phyloP scores from a whole-genome alignment of 2,329 filamentous ascomycete genomes.

The Curvularia lunata region DNA sequence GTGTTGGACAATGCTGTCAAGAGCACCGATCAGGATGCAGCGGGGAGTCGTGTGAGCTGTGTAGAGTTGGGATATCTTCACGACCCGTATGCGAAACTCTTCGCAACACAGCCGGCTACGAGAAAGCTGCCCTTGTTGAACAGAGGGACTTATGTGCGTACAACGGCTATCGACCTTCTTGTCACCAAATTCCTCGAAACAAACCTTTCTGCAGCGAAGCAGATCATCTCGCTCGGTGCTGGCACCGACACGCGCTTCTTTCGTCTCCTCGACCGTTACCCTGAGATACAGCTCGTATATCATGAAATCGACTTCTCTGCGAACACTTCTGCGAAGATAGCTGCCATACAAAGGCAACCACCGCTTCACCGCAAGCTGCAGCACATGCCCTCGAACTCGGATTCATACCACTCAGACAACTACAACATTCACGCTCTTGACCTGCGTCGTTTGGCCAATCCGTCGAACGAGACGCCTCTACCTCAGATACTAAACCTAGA shows the following conservation, averaged over 20 bases:
- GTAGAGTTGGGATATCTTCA: constrained; percentile 83
- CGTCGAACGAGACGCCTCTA: constrained; percentile 25
- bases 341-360: constrained; percentile 44
- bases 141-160: constrained; percentile 92
- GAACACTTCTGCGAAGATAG: constrained; percentile 72
- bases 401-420: constrained; percentile 56
- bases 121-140: constrained; percentile 91
- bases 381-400: constrained; percentile 32
- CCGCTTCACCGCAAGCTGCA: constrained; percentile 38
- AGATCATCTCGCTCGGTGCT: constrained; percentile 91
- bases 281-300: constrained; percentile 66
- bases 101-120: constrained; percentile 64
- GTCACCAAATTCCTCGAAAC: constrained; percentile 71
- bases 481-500: constrained; percentile 54
- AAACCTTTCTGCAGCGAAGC: constrained; percentile 57
- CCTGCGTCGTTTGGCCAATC: constrained; percentile 64
- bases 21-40: constrained; percentile 89
- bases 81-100: constrained; percentile 76
- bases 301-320: constrained; percentile 90
- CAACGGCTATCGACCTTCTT: constrained; percentile 79
- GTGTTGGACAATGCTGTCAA: constrained; percentile 78
- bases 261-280: constrained; percentile 65
- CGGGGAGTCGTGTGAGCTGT: constrained; percentile 85
- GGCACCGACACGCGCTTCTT: constrained; percentile 93
- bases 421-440: constrained; percentile 68